Percentiles rank a stretch among this genome's conserved stretches.
Conservation (phyloP, 2,329 filamentous ascomycete species). For the Phialemoniopsis sp. region DNA sequence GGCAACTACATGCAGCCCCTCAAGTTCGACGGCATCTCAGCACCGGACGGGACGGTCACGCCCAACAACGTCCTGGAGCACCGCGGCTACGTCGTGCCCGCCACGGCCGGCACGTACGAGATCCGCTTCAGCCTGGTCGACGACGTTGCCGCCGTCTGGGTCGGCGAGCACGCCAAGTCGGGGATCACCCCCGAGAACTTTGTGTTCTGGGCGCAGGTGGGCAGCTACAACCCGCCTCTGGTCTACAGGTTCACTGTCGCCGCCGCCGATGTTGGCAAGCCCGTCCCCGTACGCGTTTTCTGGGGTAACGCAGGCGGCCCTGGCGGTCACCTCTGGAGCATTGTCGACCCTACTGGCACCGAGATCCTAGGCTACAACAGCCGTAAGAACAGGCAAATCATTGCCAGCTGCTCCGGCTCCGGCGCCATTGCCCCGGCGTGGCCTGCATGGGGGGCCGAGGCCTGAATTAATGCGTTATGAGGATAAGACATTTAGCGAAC, state of each 20-base stretch:
- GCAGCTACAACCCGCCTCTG: not conserved
- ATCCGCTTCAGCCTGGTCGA: not conserved
- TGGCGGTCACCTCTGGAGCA: not conserved
- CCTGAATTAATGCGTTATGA: too few relatives aligned
- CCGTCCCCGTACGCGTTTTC: not conserved
- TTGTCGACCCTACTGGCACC: slow-evolving; percentile 1
- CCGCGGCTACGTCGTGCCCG: slow-evolving; percentile 27
- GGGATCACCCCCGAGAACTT: not conserved
- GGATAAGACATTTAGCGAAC: too few relatives aligned
- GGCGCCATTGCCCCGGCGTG: not conserved
- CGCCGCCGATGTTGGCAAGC: not conserved
- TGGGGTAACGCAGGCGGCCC: not conserved
- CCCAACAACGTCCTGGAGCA: slow-evolving; percentile 28
- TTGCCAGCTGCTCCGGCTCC: not conserved
- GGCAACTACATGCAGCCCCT: not conserved
- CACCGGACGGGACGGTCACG: not conserved
- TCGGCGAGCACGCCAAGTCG: not conserved
- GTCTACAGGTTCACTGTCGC: not conserved
- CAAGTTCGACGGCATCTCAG: not conserved
- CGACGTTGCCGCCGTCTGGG: not conserved
- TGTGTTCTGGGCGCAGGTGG: not conserved
- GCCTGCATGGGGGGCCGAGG: too few relatives aligned
- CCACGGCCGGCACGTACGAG: not conserved
- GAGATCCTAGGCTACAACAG: not conserved
- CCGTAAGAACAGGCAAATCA: not conserved